Base-by-base conservation (phyloP, 176 grass and related monocot species). In the Eleusine indica region DNA sequence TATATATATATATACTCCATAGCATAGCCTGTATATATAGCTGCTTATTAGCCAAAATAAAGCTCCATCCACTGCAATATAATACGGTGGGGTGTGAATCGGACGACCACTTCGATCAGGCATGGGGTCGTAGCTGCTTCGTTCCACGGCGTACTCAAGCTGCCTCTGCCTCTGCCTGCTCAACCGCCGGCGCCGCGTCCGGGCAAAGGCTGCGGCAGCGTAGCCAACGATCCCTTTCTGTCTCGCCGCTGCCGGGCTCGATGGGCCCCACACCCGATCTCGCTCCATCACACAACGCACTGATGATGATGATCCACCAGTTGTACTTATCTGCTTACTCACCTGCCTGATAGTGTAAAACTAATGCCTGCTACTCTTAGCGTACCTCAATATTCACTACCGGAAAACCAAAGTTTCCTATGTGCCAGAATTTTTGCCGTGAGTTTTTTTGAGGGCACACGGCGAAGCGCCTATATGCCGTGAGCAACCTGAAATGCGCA, bases 41-140 rank as follows among this genome's bases (percentile, higher is more conserved):
- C 17, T 57, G 54, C 16, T 19, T 4, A 4, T 56, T 17, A 56
- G 53, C 16, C 66, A 68, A 8, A 43, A 16, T 35, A 35, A 35
- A 35, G 32, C 32, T 35, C 32, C 32, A 35, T 3, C 15, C 51
- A 53, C 48, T 47, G 44, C 44, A 47, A 51, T 51, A 10, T 3
- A 3, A 51, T 17, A 17, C 6, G 63, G 74, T 85, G 66, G 74
- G 28, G 8, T 28, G 4, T 85, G 83, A 78, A 63, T 78, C 53
- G 75, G 83, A 85, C 28, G 74, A 70, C 41, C 66, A 71, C 52
- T 62, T 28, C 22, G 2, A 43, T 12, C 5, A 9, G 7, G 1
- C 43, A 46, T 46, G 43, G 25, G 25, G 25, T 25, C 25, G 9
- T 2, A 2, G 46, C 9, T 41, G 9, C 9, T 15, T 15, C 3